A percentile compares a stretch with the other conserved stretches of the same genome.
These are phyloP conservation scores for Claviceps africana DNA, from an alignment of 2,329 filamentous ascomycete genomes.

Conservation along the genomic window DNA sequence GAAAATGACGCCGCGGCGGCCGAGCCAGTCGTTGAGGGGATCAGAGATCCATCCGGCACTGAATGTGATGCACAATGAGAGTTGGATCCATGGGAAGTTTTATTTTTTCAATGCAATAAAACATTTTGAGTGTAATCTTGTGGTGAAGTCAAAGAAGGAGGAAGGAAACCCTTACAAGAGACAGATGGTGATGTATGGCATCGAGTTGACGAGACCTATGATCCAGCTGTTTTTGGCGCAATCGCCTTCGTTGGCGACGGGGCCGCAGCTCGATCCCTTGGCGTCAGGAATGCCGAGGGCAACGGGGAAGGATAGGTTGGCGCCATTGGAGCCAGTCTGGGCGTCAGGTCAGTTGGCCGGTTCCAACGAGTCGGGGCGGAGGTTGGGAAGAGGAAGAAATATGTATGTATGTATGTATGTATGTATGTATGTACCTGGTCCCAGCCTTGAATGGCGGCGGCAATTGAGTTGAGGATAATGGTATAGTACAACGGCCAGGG, in stretches of 20 bases:
- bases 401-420: too few species aligned
- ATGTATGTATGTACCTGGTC: too few species aligned
- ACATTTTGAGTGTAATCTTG: background rate
- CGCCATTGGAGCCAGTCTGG: conserved; percentile 31
- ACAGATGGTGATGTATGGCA: conserved; percentile 27
- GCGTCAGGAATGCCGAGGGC: conserved; percentile 28
- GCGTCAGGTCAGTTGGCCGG: background rate
- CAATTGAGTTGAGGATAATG: conserved; percentile 36
- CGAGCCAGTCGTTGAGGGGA: conserved; percentile 42
- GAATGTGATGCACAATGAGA: background rate
- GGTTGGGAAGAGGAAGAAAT: background rate
- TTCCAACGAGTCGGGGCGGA: background rate
- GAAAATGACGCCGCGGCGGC: conserved; percentile 52
- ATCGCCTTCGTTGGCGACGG: conserved; percentile 21
- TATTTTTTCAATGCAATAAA: background rate
- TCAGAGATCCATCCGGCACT: conserved; percentile 48
- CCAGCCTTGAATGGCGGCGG: conserved; percentile 38
- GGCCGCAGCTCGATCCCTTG: conserved; percentile 16
- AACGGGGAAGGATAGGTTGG: conserved; percentile 30
- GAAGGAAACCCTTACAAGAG: conserved; percentile 23
- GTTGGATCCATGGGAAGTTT: background rate
- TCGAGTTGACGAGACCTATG: conserved; percentile 44
- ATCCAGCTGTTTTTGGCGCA: conserved; percentile 40
- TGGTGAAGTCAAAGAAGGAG: conserved; percentile 1
- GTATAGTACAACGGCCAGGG: conserved; percentile 35